Conservation (phyloP, 2,329 filamentous ascomycete species). For the Fusarium buxicola region DNA sequence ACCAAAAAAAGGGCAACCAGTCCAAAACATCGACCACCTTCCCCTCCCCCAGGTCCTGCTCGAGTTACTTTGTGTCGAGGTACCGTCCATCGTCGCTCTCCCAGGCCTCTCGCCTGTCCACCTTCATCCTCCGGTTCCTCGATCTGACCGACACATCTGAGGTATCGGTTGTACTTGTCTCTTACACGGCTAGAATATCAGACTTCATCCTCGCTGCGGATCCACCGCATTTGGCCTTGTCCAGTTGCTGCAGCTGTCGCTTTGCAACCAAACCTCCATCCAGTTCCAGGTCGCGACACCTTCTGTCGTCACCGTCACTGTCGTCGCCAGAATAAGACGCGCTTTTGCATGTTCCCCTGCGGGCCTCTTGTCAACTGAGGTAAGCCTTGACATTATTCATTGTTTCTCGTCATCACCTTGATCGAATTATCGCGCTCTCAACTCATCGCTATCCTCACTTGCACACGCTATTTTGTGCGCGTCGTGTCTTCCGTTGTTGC, state of each 20-base stretch:
- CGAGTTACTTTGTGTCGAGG: slow-evolving; percentile 57
- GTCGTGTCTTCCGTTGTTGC: slow-evolving; percentile 32
- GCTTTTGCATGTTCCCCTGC: slow-evolving; percentile 32
- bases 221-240: slow-evolving; percentile 42
- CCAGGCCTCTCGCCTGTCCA: slow-evolving; percentile 41
- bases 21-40: slow-evolving; percentile 54
- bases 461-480: slow-evolving; percentile 24
- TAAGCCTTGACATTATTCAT: slow-evolving; percentile 28
- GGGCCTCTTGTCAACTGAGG: slow-evolving; percentile 12
- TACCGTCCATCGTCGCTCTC: slow-evolving; percentile 50
- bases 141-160: slow-evolving; percentile 32
- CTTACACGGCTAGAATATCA: slow-evolving; percentile 26
- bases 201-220: slow-evolving; percentile 38
- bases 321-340: slow-evolving; percentile 23
- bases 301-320: slow-evolving; percentile 38
- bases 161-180: slow-evolving; percentile 39
- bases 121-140: slow-evolving; percentile 28
- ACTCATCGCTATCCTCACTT: slow-evolving; percentile 2
- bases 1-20: slow-evolving; percentile 52
- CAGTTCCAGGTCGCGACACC: slow-evolving; percentile 5
- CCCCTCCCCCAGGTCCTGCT: slow-evolving; percentile 47
- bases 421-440: neutral
- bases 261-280: slow-evolving; percentile 24
- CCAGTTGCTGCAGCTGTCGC: slow-evolving; percentile 17
- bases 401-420: slow-evolving; percentile 1